phyloP scores from a whole-genome alignment of 2,329 filamentous ascomycete genomes.

The Beauveria sp. region DNA sequence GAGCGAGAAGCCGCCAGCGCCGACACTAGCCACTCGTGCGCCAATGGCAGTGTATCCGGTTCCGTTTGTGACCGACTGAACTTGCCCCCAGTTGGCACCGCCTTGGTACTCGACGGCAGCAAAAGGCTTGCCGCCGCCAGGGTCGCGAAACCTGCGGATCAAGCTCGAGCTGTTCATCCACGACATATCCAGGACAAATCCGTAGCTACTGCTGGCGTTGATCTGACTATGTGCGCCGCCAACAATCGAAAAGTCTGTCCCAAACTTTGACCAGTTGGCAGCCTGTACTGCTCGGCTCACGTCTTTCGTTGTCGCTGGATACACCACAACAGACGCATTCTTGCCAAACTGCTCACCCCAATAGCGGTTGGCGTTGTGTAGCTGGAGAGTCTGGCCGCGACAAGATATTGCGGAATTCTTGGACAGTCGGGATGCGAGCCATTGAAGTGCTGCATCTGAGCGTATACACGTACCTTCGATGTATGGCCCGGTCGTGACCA shows the following conservation, averaged over 20 bases:
- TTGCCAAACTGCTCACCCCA: constrained; percentile 13
- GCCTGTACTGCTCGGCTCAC: constrained; percentile 10
- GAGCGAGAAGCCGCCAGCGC: constrained; percentile 37
- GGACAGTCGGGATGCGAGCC: constrained; percentile 6
- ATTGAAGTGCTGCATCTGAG: constrained; percentile 3
- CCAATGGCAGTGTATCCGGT: constrained; percentile 21
- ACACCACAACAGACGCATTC: constrained; percentile 12
- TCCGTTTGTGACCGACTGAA: constrained; percentile 11
- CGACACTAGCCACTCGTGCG: constrained; percentile 31
- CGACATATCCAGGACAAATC: constrained; percentile 11
- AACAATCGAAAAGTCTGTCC: constrained; percentile 10
- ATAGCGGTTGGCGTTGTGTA: constrained; percentile 10
- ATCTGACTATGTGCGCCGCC: constrained; percentile 7
- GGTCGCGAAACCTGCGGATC: background rate
- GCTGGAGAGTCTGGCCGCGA: constrained; percentile 10
- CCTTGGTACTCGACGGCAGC: constrained; percentile 12
- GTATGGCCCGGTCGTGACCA: background rate
- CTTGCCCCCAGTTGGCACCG: constrained; percentile 12
- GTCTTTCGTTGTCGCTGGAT: constrained; percentile 8
- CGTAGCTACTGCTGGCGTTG: constrained; percentile 9
- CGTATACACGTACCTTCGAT: background rate
- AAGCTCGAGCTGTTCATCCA: constrained; percentile 10
- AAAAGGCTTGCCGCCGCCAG: background rate
- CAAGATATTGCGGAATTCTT: constrained; percentile 8
- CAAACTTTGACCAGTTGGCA: constrained; percentile 1